A percentile compares a stretch with the other conserved stretches of the same genome.
These are phyloP conservation scores for Fomitopsis serialis DNA, from an alignment of 768 basidiomycete species.

Conservation along the genomic window DNA sequence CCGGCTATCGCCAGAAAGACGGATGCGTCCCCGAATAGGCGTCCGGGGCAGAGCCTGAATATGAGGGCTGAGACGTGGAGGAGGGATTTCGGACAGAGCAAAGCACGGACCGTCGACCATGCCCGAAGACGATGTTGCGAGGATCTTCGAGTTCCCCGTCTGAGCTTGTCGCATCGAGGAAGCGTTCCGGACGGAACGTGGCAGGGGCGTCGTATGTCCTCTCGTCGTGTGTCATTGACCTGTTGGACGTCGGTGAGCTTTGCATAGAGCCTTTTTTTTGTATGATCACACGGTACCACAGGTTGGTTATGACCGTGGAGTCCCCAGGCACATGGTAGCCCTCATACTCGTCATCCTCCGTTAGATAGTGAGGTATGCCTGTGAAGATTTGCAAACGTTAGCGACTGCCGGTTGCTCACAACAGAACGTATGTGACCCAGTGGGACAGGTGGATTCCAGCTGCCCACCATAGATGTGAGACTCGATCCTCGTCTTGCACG, in stretches of 20 bases:
- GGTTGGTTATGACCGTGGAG: slow-evolving; percentile 15
- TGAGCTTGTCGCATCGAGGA: slow-evolving; percentile 27
- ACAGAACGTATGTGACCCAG: neutral
- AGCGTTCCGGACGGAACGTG: slow-evolving; percentile 47
- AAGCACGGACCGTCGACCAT: slow-evolving; percentile 28
- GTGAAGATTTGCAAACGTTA: neutral
- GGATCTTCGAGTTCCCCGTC: slow-evolving; percentile 31
- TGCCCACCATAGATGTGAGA: neutral
- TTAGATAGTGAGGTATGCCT: slow-evolving; percentile 14
- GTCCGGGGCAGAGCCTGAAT: slow-evolving; percentile 16
- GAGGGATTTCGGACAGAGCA: no score
- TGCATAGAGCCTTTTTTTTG: neutral
- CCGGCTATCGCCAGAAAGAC: no score
- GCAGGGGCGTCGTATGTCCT: slow-evolving; percentile 19
- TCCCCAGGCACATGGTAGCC: slow-evolving; percentile 17
- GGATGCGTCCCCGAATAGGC: slow-evolving; percentile 12
- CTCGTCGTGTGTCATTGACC: neutral
- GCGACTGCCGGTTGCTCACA: neutral
- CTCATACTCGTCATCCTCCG: slow-evolving; percentile 18
- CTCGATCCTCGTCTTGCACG: neutral
- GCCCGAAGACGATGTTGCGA: slow-evolving; percentile 35
- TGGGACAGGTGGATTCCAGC: neutral
- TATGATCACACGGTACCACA: slow-evolving; percentile 7
- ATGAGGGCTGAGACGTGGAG: neutral
- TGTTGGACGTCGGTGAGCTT: neutral